Evolutionary conservation across 23 red algal species (phyloP).

Genomic region (Gracilariopsis chorda): DNA sequence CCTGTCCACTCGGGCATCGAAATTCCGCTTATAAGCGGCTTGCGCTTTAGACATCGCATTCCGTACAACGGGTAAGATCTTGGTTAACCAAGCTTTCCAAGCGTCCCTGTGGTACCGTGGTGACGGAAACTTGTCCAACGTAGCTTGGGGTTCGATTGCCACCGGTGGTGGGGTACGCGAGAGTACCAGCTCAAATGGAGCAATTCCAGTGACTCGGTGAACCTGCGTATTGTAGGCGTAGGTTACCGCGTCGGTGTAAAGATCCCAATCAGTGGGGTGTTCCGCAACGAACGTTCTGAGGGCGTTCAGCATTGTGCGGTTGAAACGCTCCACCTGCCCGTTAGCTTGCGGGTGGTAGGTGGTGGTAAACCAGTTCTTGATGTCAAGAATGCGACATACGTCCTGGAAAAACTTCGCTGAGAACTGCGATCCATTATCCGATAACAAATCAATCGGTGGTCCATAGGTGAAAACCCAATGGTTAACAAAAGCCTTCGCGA

Average conservation of each 20-base stretch:
- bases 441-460: too few relatives aligned
- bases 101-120: background rate
- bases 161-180: background rate
- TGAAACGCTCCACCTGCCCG: conserved; percentile 23
- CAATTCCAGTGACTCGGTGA: background rate
- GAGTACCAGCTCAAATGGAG: conserved; percentile 8
- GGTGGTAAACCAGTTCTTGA: background rate
- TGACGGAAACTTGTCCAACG: background rate
- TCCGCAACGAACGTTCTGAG: background rate
- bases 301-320: background rate
- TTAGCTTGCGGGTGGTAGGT: conserved; percentile 24
- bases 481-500: background rate
- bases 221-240: background rate
- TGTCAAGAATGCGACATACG: conserved; percentile 9
- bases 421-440: too few relatives aligned
- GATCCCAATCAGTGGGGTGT: conserved; percentile 8
- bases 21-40: background rate
- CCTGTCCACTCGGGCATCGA: background rate
- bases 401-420: too few relatives aligned
- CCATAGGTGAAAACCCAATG: background rate
- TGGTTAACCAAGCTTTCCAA: background rate
- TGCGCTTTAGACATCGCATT: background rate
- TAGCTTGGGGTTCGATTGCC: background rate
- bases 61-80: background rate
- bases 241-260: background rate